A percentile compares a stretch with the other conserved stretches of the same genome.
Conservation (phyloP, 1,284 basidiomycete genomes). For the Vanrija pseudolonga region DNA sequence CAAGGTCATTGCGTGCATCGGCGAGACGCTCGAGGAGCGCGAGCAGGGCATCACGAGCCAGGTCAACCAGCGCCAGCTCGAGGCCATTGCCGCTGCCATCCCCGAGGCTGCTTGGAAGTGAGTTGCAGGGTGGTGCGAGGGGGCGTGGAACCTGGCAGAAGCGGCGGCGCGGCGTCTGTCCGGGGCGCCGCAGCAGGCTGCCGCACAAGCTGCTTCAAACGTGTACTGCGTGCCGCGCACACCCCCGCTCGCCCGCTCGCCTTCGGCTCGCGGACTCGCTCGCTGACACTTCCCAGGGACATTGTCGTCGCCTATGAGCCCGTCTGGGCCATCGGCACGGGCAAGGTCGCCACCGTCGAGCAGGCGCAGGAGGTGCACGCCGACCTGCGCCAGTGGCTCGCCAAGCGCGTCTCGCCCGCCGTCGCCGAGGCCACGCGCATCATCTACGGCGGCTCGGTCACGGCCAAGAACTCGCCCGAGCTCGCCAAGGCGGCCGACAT, state of each 20-base stretch:
- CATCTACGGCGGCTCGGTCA: slow-evolving; percentile 95
- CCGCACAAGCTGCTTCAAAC: too few relatives aligned
- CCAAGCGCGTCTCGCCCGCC: slow-evolving; percentile 60
- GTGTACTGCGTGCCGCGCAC: too few relatives aligned
- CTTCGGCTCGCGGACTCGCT: neutral
- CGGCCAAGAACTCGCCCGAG: slow-evolving; percentile 79
- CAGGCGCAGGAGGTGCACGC: slow-evolving; percentile 87
- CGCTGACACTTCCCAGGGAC: slow-evolving; percentile 55
- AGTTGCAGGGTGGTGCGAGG: slow-evolving; percentile 24
- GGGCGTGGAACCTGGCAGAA: neutral
- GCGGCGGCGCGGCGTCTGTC: too few relatives aligned
- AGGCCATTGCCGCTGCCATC: slow-evolving; percentile 65
- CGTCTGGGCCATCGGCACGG: slow-evolving; percentile 98
- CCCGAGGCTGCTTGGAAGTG: slow-evolving; percentile 75
- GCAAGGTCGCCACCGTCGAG: slow-evolving; percentile 81
- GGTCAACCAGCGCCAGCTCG: slow-evolving; percentile 79
- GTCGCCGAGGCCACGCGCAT: slow-evolving; percentile 78
- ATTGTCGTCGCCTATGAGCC: slow-evolving; percentile 95
- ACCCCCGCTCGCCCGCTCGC: neutral
- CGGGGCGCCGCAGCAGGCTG: neutral
- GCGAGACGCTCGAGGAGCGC: slow-evolving; percentile 87
- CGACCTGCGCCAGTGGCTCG: slow-evolving; percentile 75
- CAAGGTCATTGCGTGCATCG: slow-evolving; percentile 91
- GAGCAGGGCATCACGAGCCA: slow-evolving; percentile 73
- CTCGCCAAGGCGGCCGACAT: slow-evolving; percentile 75